A percentile compares a stretch with the other conserved stretches of the same genome.
Evolutionary conservation across 108 stramenopile genomes (phyloP).

Genomic region (Chaetoceros tenuissimus): DNA sequence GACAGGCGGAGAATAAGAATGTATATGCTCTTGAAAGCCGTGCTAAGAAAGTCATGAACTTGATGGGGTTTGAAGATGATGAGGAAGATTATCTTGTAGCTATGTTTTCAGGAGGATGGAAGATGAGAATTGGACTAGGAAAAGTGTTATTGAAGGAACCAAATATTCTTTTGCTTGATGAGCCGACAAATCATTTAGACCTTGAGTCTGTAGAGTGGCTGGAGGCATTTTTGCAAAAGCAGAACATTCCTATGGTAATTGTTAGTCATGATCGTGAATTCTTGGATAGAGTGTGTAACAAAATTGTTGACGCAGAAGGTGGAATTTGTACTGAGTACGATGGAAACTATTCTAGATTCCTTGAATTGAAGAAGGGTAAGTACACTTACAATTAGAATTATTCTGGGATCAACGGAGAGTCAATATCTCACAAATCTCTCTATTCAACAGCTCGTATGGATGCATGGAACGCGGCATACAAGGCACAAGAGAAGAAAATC

Average conservation of each 20-base stretch:
- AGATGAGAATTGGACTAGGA: conserved; percentile 97
- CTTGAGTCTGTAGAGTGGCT: conserved; percentile 95
- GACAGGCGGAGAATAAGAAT: conserved; percentile 72
- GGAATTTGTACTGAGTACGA: conserved; percentile 86
- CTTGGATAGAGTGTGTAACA: conserved; percentile 94
- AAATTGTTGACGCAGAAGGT: conserved; percentile 93
- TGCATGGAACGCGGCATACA: conserved; percentile 88
- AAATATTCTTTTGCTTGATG: conserved; percentile 87
- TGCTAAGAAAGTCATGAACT: conserved; percentile 87
- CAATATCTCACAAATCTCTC: too few species aligned
- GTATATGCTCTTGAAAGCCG: conserved; percentile 75
- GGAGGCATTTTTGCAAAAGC: conserved; percentile 87
- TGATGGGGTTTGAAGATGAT: conserved; percentile 90
- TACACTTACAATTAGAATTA: too few species aligned
- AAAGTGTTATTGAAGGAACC: conserved; percentile 92
- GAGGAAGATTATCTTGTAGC: conserved; percentile 79
- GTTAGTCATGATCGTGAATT: conserved; percentile 99
- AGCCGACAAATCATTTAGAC: conserved; percentile 87
- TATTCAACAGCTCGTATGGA: conserved; percentile 74
- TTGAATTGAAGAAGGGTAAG: conserved; percentile 77
- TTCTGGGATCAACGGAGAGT: neutral
- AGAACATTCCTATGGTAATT: conserved; percentile 94
- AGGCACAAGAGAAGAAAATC: conserved; percentile 92
- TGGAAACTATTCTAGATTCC: conserved; percentile 92
- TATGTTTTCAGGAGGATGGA: conserved; percentile 96